Conservation (phyloP, 768 basidiomycete species). For the Kondoa subrosea region DNA sequence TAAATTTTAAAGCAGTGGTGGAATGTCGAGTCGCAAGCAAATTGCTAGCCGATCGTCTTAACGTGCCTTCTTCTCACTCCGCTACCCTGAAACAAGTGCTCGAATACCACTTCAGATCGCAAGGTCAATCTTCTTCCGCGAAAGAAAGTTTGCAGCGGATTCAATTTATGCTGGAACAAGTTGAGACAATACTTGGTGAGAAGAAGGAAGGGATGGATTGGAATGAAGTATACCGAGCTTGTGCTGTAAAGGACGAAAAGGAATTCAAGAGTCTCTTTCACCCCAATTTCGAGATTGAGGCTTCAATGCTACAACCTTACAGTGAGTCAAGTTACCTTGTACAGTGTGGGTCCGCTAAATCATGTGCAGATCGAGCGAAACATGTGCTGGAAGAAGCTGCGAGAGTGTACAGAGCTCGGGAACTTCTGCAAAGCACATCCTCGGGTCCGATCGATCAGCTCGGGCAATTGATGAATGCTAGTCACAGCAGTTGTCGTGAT, state of each 20-base stretch:
- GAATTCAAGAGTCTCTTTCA: constrained; percentile 37
- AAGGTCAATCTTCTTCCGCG: too few relatives aligned
- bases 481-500: constrained; percentile 51
- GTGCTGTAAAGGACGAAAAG: constrained; percentile 40
- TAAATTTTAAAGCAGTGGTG: too few relatives aligned
- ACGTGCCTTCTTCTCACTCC: constrained; percentile 2
- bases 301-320: constrained; percentile 44
- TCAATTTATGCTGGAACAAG: constrained; percentile 25
- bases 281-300: constrained; percentile 19
- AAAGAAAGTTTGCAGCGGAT: too few relatives aligned
- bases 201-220: constrained; percentile 36
- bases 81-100: constrained; percentile 22
- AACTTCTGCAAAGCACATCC: constrained; percentile 37
- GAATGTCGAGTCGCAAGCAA: constrained; percentile 69
- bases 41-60: constrained; percentile 47
- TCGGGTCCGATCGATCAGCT: constrained; percentile 32
- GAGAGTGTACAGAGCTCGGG: constrained; percentile 61
- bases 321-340: not conserved
- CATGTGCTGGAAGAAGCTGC: constrained; percentile 41
- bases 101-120: constrained; percentile 21
- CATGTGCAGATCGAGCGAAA: not conserved
- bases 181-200: constrained; percentile 36
- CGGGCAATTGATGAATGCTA: constrained; percentile 61
- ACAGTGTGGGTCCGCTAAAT: not conserved
- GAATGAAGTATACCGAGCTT: constrained; percentile 32